A percentile compares a stretch with the other conserved stretches of the same genome.
These are phyloP conservation scores for Leavenworthia alabamica DNA, from an alignment of 345 rosid genomes.

Conservation along the genomic window DNA sequence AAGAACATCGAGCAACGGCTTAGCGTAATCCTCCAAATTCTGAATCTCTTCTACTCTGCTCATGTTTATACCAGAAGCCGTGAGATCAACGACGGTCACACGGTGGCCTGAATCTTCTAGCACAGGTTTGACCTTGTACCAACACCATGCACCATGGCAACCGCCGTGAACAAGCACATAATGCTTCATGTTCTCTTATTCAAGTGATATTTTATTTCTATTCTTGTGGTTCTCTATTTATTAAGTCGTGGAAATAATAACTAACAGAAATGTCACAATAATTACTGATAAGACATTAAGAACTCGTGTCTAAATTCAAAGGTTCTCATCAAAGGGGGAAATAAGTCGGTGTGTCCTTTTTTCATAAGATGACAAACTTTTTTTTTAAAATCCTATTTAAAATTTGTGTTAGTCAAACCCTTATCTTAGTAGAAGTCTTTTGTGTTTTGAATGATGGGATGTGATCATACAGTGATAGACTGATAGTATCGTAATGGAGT, in stretches of 20 bases:
- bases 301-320: background rate
- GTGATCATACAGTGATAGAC: background rate
- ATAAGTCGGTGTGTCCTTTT: background rate
- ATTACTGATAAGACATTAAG: background rate
- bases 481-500: background rate
- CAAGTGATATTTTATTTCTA: background rate
- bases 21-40: slow-evolving; percentile 33
- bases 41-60: slow-evolving; percentile 38
- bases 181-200: slow-evolving; percentile 24
- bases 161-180: slow-evolving; percentile 35
- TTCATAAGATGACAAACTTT: background rate
- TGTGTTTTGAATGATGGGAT: background rate
- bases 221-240: background rate
- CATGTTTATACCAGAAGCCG: slow-evolving; percentile 44
- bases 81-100: slow-evolving; percentile 44
- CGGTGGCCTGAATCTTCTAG: slow-evolving; percentile 41
- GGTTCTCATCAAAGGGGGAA: background rate
- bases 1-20: slow-evolving; percentile 45
- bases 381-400: background rate
- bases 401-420: background rate
- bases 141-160: slow-evolving; percentile 53
- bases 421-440: background rate
- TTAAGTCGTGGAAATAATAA: background rate
- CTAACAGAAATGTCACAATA: background rate
- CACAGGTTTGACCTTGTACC: slow-evolving; percentile 54